Conservation (phyloP, 106 monocot genomes). For the Acanthochlamys bracteata region DNA sequence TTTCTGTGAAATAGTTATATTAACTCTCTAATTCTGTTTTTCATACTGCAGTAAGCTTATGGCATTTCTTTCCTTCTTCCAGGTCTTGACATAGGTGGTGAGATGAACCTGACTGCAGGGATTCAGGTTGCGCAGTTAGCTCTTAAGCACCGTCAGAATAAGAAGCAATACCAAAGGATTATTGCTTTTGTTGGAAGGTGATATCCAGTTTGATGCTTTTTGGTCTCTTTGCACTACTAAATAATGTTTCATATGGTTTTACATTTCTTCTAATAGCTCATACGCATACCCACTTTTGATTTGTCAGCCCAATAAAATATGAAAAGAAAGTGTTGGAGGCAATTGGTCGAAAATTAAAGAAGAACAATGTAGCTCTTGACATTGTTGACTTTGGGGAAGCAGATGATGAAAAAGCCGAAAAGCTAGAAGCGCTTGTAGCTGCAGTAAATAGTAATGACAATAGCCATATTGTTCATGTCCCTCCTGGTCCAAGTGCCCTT, state of each 20-base stretch:
- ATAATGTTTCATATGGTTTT: neutral
- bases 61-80: neutral
- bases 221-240: neutral
- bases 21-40: neutral
- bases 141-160: constrained; percentile 97
- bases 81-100: constrained; percentile 84
- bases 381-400: constrained; percentile 92
- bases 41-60: neutral
- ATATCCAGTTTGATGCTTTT: neutral
- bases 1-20: no score
- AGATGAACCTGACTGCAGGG: constrained; percentile 72
- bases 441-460: constrained; percentile 83
- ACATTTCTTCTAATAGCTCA: neutral
- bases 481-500: constrained; percentile 66
- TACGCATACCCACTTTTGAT: neutral
- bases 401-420: constrained; percentile 81
- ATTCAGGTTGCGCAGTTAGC: constrained; percentile 98
- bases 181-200: constrained; percentile 98
- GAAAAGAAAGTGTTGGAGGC: constrained; percentile 82
- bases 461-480: constrained; percentile 94
- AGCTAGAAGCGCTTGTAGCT: constrained; percentile 72
- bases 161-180: constrained; percentile 92
- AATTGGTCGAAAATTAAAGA: constrained; percentile 87
- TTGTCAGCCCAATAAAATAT: constrained; percentile 61
- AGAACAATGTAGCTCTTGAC: constrained; percentile 93